These are phyloP conservation scores for Tetrapisispora taiwanensis DNA, from an alignment of 805 yeast species.

Conservation along the genomic window DNA sequence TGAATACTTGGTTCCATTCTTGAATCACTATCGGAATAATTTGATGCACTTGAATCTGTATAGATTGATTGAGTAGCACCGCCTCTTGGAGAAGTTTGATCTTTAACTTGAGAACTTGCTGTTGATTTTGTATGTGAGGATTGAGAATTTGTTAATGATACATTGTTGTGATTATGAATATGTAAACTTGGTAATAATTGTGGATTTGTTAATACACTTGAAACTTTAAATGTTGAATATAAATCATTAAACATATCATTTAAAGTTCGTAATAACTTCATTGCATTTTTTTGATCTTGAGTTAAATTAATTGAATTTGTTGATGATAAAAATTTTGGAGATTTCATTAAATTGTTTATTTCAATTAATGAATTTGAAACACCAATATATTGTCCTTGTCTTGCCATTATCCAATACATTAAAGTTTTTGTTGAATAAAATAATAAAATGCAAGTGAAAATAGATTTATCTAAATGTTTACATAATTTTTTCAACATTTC, in stretches of 20 bases:
- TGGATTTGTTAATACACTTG: conserved; percentile 9
- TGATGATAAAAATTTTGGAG: background rate
- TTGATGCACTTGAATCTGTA: background rate
- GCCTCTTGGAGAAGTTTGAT: background rate
- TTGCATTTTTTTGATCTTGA: background rate
- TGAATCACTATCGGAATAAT: background rate
- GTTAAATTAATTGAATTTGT: background rate
- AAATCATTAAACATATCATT: conserved; percentile 19
- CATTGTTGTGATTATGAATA: too few relatives aligned
- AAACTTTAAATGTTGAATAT: conserved; percentile 17
- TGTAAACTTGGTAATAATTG: background rate
- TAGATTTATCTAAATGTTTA: conserved; percentile 32
- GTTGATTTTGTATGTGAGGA: background rate
- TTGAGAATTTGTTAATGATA: background rate
- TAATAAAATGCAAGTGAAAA: conserved; percentile 38
- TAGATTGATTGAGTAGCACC: background rate
- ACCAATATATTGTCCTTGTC: conserved; percentile 37
- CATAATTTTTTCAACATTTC: conserved; percentile 32
- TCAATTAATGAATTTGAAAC: conserved; percentile 7
- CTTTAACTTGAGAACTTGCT: background rate
- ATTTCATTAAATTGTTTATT: background rate
- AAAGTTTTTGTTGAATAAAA: conserved; percentile 39
- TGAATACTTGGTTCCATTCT: background rate
- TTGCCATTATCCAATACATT: conserved; percentile 40
- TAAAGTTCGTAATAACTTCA: background rate